These are phyloP conservation scores for Orbilia quercus DNA, from an alignment of 2,329 filamentous ascomycete genomes.

Conservation along the genomic window DNA sequence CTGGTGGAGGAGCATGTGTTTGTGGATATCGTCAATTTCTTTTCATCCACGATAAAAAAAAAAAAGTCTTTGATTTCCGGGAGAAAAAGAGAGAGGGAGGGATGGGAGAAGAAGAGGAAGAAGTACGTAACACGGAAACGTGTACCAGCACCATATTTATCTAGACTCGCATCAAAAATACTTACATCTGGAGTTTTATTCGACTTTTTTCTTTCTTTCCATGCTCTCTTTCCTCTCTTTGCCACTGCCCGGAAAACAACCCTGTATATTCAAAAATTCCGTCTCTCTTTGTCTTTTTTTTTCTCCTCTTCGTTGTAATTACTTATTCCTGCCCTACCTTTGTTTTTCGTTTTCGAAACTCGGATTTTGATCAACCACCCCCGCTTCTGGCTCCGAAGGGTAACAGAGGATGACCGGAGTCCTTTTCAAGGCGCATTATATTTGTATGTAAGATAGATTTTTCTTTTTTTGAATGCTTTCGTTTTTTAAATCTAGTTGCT, in stretches of 20 bases:
- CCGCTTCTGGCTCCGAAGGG: too few relatives aligned
- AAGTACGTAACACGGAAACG: constrained; percentile 3
- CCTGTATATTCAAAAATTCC: constrained; percentile 28
- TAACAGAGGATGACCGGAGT: constrained; percentile 1
- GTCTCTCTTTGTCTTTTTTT: not conserved
- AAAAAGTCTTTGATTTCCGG: constrained; percentile 4
- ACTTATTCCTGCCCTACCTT: constrained; percentile 25
- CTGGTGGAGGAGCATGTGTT: not conserved
- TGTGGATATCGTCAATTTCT: too few relatives aligned
- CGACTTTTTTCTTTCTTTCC: constrained; percentile 8
- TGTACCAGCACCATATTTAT: constrained; percentile 35
- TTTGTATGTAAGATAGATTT: constrained; percentile 56
- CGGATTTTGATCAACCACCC: too few relatives aligned
- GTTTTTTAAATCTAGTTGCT: constrained; percentile 18
- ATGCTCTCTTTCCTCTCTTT: not conserved
- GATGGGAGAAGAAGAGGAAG: not conserved
- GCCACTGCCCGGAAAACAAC: constrained; percentile 4
- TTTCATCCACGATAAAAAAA: too few relatives aligned
- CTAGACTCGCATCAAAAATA: constrained; percentile 33
- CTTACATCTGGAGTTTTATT: constrained; percentile 32
- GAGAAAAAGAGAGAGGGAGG: not conserved
- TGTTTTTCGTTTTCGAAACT: not conserved
- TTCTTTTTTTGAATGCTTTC: constrained; percentile 2
- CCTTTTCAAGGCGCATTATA: constrained; percentile 14
- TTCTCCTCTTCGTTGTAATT: constrained; percentile 50